Conservation (phyloP, 139 green algal species). For the Chlamydomonas sp. region DNA sequence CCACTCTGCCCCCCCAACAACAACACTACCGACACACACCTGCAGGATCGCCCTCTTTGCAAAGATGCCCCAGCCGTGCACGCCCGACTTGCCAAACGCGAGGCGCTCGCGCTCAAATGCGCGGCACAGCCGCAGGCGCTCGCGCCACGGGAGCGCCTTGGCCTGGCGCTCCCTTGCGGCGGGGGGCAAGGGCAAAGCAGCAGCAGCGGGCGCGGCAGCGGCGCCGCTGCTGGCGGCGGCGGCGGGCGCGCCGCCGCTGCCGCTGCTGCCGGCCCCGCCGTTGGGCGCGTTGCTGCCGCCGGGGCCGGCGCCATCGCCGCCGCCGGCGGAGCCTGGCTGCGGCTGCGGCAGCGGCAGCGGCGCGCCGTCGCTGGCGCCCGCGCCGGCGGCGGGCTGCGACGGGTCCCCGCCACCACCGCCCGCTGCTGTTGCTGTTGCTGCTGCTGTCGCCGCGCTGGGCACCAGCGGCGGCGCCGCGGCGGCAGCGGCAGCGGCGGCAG, state of each 20-base stretch:
- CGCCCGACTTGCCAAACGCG: conserved; percentile 77
- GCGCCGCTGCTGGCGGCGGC: neutral
- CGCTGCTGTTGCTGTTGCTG: neutral
- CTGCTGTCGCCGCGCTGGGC: too few species aligned
- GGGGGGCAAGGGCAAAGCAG: too few species aligned
- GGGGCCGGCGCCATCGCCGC: too few species aligned
- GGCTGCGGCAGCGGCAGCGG: neutral
- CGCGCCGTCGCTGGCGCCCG: neutral
- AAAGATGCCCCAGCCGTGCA: conserved; percentile 87
- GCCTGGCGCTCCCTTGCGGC: conserved; percentile 12
- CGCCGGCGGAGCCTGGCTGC: neutral
- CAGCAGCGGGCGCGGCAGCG: conserved; percentile 4
- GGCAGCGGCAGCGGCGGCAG: too few species aligned
- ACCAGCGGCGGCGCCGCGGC: too few species aligned
- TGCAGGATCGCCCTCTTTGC: conserved; percentile 51
- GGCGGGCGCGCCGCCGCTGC: neutral
- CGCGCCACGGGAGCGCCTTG: conserved; percentile 35
- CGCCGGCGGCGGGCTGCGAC: neutral
- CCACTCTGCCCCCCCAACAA: too few species aligned
- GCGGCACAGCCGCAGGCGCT: conserved; percentile 29
- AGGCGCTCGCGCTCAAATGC: conserved; percentile 49
- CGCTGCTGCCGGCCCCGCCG: neutral
- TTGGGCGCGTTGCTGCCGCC: neutral
- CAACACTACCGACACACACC: too few species aligned
- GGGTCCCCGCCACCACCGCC: neutral